Percentiles rank a stretch among this genome's conserved stretches.
Evolutionary conservation across 805 yeast genomes (phyloP).

Genomic region (Ogataea ramenticola): DNA sequence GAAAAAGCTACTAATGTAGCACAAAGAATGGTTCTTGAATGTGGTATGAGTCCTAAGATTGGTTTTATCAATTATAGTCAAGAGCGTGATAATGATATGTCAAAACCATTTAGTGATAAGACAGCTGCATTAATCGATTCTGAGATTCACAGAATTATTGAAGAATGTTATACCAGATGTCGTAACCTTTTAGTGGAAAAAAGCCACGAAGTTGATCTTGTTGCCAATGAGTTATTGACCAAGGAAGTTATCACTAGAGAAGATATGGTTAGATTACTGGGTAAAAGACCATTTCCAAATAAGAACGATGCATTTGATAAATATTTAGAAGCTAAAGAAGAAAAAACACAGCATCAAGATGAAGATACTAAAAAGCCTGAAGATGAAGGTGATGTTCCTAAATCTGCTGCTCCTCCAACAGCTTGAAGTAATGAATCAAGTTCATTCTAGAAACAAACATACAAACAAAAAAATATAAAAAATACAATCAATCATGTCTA

Average conservation of each 20-base stretch:
- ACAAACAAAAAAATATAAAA: too few species aligned
- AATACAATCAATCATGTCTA: too few species aligned
- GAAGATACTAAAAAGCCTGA: not conserved
- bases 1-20: conserved; percentile 94
- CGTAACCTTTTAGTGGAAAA: conserved; percentile 48
- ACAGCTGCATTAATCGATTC: conserved; percentile 62
- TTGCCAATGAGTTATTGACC: conserved; percentile 62
- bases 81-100: conserved; percentile 41
- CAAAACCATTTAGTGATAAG: conserved; percentile 64
- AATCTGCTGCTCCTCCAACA: not conserved
- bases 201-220: conserved; percentile 52
- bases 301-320: conserved; percentile 86
- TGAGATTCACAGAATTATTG: conserved; percentile 62
- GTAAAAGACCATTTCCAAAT: conserved; percentile 73
- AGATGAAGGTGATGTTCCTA: not conserved
- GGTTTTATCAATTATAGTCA: conserved; percentile 54
- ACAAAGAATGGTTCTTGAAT: conserved; percentile 80
- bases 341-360: conserved; percentile 1
- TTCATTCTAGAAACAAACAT: too few species aligned
- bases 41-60: conserved; percentile 76
- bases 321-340: conserved; percentile 44
- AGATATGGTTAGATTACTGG: conserved; percentile 70
- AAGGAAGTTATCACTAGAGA: conserved; percentile 79
- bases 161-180: conserved; percentile 59
- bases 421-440: too few species aligned